Percentiles rank a stretch among this genome's conserved stretches.
Conservation (phyloP, 106 monocot genomes). For the Posidonia australis region DNA sequence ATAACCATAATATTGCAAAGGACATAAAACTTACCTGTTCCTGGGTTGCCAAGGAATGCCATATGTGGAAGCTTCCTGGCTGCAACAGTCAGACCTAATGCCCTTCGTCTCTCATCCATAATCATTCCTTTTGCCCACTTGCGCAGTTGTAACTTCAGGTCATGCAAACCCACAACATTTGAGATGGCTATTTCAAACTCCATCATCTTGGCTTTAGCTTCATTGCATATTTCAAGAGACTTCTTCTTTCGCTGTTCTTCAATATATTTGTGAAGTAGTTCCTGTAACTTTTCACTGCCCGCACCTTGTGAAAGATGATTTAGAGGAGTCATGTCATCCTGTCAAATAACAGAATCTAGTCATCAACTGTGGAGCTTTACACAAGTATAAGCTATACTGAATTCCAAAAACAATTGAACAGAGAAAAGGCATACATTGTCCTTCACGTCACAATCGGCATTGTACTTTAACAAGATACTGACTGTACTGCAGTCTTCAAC, state of each 20-base stretch:
- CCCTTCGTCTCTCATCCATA: constrained; percentile 83
- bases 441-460: constrained; percentile 55
- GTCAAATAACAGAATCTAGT: neutral
- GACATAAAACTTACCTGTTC: constrained; percentile 59
- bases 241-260: constrained; percentile 57
- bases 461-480: constrained; percentile 49
- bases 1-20: neutral
- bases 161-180: constrained; percentile 62
- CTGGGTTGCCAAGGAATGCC: constrained; percentile 97
- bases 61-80: constrained; percentile 72
- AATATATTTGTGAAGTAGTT: constrained; percentile 40
- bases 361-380: neutral
- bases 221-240: constrained; percentile 42
- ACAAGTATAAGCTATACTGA: neutral
- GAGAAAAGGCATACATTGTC: constrained; percentile 44
- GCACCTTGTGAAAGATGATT: constrained; percentile 45
- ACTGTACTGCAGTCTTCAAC: constrained; percentile 48
- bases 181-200: constrained; percentile 73
- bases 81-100: constrained; percentile 63
- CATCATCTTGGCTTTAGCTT: constrained; percentile 54
- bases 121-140: constrained; percentile 93
- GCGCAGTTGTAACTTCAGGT: constrained; percentile 59
- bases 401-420: neutral
- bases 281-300: constrained; percentile 37
- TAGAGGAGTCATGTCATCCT: constrained; percentile 74